Conservation (phyloP, 768 basidiomycete species). For the Crepidotus variabilis region DNA sequence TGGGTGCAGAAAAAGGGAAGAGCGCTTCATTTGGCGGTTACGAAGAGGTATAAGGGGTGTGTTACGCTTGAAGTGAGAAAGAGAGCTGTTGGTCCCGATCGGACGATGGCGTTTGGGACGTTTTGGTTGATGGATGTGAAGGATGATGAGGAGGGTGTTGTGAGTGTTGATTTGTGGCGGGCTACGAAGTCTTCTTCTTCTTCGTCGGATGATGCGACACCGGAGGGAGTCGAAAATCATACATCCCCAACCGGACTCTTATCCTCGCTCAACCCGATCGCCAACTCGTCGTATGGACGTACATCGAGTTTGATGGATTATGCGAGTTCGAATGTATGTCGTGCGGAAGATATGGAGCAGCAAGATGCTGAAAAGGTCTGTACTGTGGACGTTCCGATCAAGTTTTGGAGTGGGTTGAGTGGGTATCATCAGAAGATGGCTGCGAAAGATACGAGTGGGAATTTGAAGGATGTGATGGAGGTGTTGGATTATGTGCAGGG, state of each 20-base stretch:
- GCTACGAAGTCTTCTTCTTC: slow-evolving; percentile 19
- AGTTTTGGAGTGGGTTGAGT: slow-evolving; percentile 38
- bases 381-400: slow-evolving; percentile 31
- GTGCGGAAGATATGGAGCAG: slow-evolving; percentile 9
- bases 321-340: slow-evolving; percentile 22
- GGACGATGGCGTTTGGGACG: slow-evolving; percentile 31
- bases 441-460: slow-evolving; percentile 23
- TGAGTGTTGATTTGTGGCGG: slow-evolving; percentile 24
- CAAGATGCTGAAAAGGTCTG: slow-evolving; percentile 19
- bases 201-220: slow-evolving; percentile 1
- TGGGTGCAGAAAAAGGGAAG: slow-evolving; percentile 28
- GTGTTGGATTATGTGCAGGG: slow-evolving; percentile 39
- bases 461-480: slow-evolving; percentile 38
- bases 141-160: slow-evolving; percentile 27
- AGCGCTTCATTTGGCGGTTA: slow-evolving; percentile 34
- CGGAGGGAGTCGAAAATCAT: neutral
- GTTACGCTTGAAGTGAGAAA: slow-evolving; percentile 35
- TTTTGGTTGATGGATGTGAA: slow-evolving; percentile 42
- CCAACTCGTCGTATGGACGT: neutral
- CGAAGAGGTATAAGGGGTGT: slow-evolving; percentile 36
- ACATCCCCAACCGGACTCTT: neutral
- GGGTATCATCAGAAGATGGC: slow-evolving; percentile 36
- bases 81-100: slow-evolving; percentile 27
- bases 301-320: neutral
- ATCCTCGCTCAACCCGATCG: neutral